Base-by-base conservation (phyloP, 2,329 filamentous ascomycete species). In the Hymenoscyphus infarciens region DNA sequence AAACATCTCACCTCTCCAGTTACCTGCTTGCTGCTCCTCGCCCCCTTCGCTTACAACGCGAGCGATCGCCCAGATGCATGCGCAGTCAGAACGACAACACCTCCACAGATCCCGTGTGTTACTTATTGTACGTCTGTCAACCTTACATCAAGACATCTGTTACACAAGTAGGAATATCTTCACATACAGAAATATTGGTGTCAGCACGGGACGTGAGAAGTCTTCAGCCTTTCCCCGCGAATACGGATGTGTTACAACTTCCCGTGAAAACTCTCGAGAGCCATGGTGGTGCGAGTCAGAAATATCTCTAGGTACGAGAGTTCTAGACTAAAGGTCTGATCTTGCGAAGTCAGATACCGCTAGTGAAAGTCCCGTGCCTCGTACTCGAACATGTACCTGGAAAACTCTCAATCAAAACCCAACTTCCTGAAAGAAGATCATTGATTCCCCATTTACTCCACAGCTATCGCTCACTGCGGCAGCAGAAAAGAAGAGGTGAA, bases 61-160 rank as follows among this genome's bases (percentile, higher is more conserved):
- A 49, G 42, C 42, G 42, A 49, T 49, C 42, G 42, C n/a, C 42
- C n/a, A 49, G 42, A n/a, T n/a, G 19, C 42, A 42, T 42, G 16
- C 16, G 15, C 39, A 42, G n/a, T 42, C 16, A 42, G 39, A 42
- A 42, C 39, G 16, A 42, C 39, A 42, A 42, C 39, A 42, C 39
- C 39, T 42, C 39, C n/a, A 16, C 39, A 42, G 39, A 42, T 42
- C 16, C 16, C n/a, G 39, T n/a, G 7, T 1, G 8, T 22, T 11
- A 19, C 16, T 10, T 8, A 7, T 13, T 19, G 39, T 45, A 45
- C n/a, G 13, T 11, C n/a, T 22, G 5, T 49, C 42, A 22, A 49
- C n/a, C 19, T 49, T 8, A 49, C 42, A 22, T 49, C 6, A 25
- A 22, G 42, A 49, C n/a, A 11, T 1, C 5, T 25, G 42, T 49